Evolutionary conservation across 495 filamentous ascomycete genomes (phyloP).

Genomic region (Chaetomium tenue): DNA sequence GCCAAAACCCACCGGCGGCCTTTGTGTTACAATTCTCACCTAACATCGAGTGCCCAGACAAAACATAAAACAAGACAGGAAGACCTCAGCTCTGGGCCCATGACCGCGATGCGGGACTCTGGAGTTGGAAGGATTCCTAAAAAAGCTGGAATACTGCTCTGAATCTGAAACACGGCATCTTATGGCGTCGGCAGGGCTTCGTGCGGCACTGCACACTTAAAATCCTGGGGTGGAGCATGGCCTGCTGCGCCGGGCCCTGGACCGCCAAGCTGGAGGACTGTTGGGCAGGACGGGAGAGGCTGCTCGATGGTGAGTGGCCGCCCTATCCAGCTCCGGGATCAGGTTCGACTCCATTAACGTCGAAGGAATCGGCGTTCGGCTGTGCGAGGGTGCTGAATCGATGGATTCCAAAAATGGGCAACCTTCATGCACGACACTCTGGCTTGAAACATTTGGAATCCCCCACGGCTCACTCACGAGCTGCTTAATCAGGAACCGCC

Average conservation of each 20-base stretch:
- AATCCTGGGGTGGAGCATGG: background rate
- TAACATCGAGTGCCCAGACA: background rate
- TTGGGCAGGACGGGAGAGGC: background rate
- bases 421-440: conserved; percentile 12
- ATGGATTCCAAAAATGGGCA: conserved; percentile 12
- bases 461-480: conserved; percentile 5
- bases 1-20: background rate
- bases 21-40: background rate
- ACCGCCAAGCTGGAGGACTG: conserved; percentile 18
- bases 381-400: background rate
- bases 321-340: conserved; percentile 11
- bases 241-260: conserved; percentile 12
- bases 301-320: conserved; percentile 17
- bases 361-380: background rate
- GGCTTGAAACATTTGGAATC: conserved; percentile 17
- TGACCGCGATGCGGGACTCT: background rate
- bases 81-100: background rate
- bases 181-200: background rate
- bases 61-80: no score
- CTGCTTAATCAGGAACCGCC: conserved; percentile 1
- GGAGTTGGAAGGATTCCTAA: conserved; percentile 1
- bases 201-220: conserved; percentile 21
- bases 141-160: conserved; percentile 9
- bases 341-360: background rate
- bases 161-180: conserved; percentile 26